Evolutionary conservation across 768 basidiomycete genomes (phyloP), one percentile per base, ranked within the genome.

Genomic region (Tylopilus sp.): DNA sequence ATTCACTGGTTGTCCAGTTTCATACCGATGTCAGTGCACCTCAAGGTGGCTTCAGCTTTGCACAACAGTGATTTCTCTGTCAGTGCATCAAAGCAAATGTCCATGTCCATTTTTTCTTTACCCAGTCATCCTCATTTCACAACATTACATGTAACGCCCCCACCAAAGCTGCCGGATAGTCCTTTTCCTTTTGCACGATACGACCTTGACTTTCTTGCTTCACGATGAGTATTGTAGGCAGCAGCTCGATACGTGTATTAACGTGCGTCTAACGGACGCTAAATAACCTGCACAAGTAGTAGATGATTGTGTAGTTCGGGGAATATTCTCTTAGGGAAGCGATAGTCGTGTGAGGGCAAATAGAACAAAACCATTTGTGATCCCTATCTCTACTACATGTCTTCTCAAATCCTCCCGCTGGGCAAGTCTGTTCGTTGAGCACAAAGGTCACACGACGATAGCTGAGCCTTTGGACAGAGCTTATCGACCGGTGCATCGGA

Each of bases 401-500:
- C 92, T 21, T 92, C 91, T 49, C 92, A 95, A 67, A 92, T 95
- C 63, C 82, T 97, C 39, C 93, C 93, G n/a, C 79, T 97, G 51
- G 91, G 91, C 88, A 64, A 53, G 71, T 55, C 40, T 23, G 26
- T 40, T 40, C 18, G 18, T 40, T 40, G 47, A 45, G 15, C 22
- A 45, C 20, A 53, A 40, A 35, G 21, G 9, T 28, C 18, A 35
- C 31, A 1, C 25, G 20, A 45, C 4, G 39, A 35, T 47, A 43
- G 58, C 20, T 1, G 33, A 20, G 35, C 21, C 7, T 17, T 18
- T 35, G 40, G 26, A 49, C 47, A 95, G 95, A 98, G 69, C 79
- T 99, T 40, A 95, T 99, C 63, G 95, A 99, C 70, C 82, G 90
- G 68, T 98, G 95, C 67, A 98, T 98, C 67, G 95, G 95, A 50